A percentile compares a stretch with the other conserved stretches of the same genome.
phyloP scores from a whole-genome alignment of 371 early-diverging fungal species.

The Mortierella sp. region DNA sequence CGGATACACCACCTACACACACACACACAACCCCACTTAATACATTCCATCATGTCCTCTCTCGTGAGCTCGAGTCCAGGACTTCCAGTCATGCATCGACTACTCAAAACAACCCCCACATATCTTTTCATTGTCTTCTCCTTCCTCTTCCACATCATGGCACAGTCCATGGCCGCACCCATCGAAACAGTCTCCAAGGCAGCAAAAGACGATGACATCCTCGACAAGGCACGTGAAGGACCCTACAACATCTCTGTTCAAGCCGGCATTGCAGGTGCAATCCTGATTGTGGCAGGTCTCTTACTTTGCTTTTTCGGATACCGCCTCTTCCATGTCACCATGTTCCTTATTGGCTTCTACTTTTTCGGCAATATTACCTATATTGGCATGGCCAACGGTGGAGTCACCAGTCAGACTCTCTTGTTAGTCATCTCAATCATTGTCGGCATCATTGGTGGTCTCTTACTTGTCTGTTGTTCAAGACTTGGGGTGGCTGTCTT shows the following conservation, averaged over 20 bases:
- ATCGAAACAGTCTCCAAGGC: constrained; percentile 6
- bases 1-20: constrained; percentile 8
- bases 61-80: too few relatives aligned
- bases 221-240: constrained; percentile 16
- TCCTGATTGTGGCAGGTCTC: constrained; percentile 70
- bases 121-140: constrained; percentile 34
- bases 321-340: constrained; percentile 61
- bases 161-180: constrained; percentile 21
- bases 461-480: constrained; percentile 61
- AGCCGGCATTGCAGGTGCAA: constrained; percentile 66
- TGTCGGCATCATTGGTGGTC: constrained; percentile 66
- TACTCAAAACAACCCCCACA: constrained; percentile 8
- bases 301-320: constrained; percentile 73
- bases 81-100: too few relatives aligned
- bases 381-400: constrained; percentile 64
- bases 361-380: constrained; percentile 64
- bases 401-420: constrained; percentile 58
- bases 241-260: constrained; percentile 59
- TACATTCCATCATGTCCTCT: constrained; percentile 14
- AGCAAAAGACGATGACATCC: constrained; percentile 1
- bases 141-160: constrained; percentile 30
- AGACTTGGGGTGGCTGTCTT: constrained; percentile 64
- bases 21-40: too few relatives aligned
- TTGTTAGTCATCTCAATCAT: constrained; percentile 65
- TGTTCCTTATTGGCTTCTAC: constrained; percentile 71